Base-by-base conservation (phyloP, 2,329 filamentous ascomycete genomes). In the Ceratocystis destructans region DNA sequence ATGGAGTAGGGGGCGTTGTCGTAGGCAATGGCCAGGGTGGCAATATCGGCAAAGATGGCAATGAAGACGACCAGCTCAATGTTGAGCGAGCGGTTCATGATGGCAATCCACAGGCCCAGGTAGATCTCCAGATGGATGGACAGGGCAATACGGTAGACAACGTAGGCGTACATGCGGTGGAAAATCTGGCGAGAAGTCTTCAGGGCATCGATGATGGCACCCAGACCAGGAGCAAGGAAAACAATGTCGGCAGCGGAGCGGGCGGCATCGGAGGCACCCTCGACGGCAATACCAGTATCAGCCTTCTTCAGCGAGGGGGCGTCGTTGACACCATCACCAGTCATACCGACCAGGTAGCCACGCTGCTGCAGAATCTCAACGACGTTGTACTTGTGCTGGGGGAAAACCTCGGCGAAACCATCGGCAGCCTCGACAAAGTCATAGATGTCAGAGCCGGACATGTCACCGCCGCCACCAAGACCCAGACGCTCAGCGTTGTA, bases 81-180 rank as follows among this genome's bases (percentile, higher is more conserved):
- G 79, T 95, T 91, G 70, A 96, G 82, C 68, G 85, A 89, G 69
- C 84, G 81, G 82, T 96, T 94, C 72, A 93, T 80, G 71, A 93
- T 92, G 72, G 88, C 88, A 72, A 96, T 94, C 90, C 90, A 95
- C 68, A 95, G 84, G 75, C 90, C 90, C 63, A 96, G 83, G 82
- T 91, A 96, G 75, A 95, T 89, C 79, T 94, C 90, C 74, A 96
- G 82, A 76, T 96, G 91, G 70, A 96, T 85, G 17, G 90, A 96
- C 73, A 96, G 79, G 62, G 91, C 90, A 73, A 96, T 96, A 83
- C 91, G 89, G 81, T 96, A 96, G 73, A 96, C 88, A 71, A 96
- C 89, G 80, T 96, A 96, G 68, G 90, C 88, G 79, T 96, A 94
- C 90, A 96, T 96, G 73, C 91, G 89, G 79, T 96, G 90, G 82